These are phyloP conservation scores for Barnettozyma siamensis DNA, from an alignment of 805 yeast species.

Conservation along the genomic window DNA sequence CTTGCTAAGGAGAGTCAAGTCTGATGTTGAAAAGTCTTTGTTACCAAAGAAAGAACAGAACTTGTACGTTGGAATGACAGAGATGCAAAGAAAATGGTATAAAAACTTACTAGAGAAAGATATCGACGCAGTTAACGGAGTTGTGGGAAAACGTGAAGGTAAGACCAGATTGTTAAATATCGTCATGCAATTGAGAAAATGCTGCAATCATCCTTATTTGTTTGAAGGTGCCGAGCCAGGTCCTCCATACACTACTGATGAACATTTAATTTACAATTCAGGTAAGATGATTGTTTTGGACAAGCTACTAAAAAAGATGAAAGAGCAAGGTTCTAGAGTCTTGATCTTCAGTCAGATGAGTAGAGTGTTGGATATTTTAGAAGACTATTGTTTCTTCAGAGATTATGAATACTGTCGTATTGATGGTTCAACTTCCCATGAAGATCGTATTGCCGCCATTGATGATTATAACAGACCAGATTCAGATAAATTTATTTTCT, in stretches of 20 bases:
- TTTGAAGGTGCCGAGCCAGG: conserved; percentile 99
- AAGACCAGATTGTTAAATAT: conserved; percentile 87
- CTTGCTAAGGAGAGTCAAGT: conserved; percentile 78
- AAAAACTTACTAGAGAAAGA: conserved; percentile 84
- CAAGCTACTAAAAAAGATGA: conserved; percentile 66
- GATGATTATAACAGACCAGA: conserved; percentile 85
- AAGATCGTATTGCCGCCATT: conserved; percentile 85
- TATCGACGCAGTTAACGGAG: conserved; percentile 94
- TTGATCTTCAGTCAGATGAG: conserved; percentile 93
- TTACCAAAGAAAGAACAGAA: conserved; percentile 89
- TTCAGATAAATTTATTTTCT: conserved; percentile 75
- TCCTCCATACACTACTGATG: conserved; percentile 94
- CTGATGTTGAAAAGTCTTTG: conserved; percentile 88
- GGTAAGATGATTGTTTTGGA: conserved; percentile 90
- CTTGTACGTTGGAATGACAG: conserved; percentile 89
- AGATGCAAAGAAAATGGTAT: conserved; percentile 93
- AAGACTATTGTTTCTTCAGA: conserved; percentile 84
- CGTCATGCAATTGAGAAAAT: conserved; percentile 94
- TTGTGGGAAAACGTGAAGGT: conserved; percentile 88
- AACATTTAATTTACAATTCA: conserved; percentile 82
- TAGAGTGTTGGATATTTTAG: conserved; percentile 80
- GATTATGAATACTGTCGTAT: conserved; percentile 85
- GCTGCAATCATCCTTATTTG: conserved; percentile 94
- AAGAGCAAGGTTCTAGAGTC: conserved; percentile 79
- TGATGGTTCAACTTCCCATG: conserved; percentile 91